phyloP scores from a whole-genome alignment of 495 filamentous ascomycete species.

The Physcia stellaris region DNA sequence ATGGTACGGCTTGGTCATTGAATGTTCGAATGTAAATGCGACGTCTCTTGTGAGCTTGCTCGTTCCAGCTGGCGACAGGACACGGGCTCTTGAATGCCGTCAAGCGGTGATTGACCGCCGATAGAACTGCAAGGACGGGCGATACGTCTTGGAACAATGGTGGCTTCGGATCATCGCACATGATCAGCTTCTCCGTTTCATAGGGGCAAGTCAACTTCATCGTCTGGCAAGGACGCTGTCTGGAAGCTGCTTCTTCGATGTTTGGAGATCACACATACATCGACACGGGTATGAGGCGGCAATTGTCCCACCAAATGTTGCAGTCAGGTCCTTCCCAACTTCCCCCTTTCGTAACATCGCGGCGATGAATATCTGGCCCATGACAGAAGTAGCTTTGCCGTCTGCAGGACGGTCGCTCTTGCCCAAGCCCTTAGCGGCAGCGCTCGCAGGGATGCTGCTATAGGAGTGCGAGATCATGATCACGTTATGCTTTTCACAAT shows the following conservation, averaged over 20 bases:
- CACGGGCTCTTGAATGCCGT: constrained; percentile 7
- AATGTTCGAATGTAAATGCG: constrained; percentile 6
- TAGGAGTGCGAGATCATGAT: constrained; percentile 36
- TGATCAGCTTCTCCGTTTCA: constrained; percentile 7
- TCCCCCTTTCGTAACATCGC: constrained; percentile 7
- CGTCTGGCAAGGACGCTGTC: not conserved
- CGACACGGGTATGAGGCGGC: constrained; percentile 9
- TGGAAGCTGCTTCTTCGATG: not conserved
- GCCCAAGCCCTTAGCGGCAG: constrained; percentile 32
- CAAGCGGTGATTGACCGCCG: constrained; percentile 5
- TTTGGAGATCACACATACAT: constrained; percentile 4
- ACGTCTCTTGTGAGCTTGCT: constrained; percentile 3
- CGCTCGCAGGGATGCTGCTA: constrained; percentile 33
- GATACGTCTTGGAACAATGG: constrained; percentile 10
- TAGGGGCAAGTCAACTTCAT: constrained; percentile 2
- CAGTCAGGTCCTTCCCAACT: constrained; percentile 11
- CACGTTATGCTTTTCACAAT: constrained; percentile 27
- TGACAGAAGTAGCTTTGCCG: constrained; percentile 15
- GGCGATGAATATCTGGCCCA: constrained; percentile 7
- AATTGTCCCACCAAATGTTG: constrained; percentile 9
- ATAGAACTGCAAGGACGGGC: too few species aligned
- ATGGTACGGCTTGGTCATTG: constrained; percentile 1
- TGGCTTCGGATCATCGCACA: constrained; percentile 11
- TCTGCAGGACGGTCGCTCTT: too few species aligned
- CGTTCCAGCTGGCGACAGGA: constrained; percentile 7